Evolutionary conservation across 192 early-diverging fungal species (phyloP).

Genomic region (Coemansia sp.): DNA sequence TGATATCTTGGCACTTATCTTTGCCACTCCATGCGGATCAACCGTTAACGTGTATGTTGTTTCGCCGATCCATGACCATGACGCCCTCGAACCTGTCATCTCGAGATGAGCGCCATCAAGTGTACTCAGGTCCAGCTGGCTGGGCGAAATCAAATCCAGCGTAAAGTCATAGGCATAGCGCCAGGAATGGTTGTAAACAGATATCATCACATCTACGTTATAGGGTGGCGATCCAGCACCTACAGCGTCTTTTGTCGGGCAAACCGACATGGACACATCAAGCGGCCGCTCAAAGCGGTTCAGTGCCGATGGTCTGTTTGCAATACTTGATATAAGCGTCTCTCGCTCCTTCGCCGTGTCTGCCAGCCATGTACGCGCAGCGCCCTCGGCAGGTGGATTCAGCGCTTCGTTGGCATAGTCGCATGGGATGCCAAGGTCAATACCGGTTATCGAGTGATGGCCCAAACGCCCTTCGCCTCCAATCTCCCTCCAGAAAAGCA

Average conservation of each 20-base stretch:
- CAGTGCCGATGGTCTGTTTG: constrained; percentile 6
- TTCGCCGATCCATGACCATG: constrained; percentile 47
- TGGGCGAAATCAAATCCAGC: constrained; percentile 42
- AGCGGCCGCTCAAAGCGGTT: constrained; percentile 33
- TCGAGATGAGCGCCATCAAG: constrained; percentile 15
- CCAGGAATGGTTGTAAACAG: constrained; percentile 53
- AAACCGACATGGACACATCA: constrained; percentile 24
- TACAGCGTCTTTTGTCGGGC: neutral
- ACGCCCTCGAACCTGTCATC: constrained; percentile 30
- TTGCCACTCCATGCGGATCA: constrained; percentile 6
- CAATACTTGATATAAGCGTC: constrained; percentile 40
- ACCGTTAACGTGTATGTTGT: constrained; percentile 15
- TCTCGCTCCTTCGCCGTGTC: constrained; percentile 46
- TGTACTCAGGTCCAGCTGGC: constrained; percentile 14
- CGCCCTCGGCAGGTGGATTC: constrained; percentile 49
- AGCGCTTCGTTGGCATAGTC: constrained; percentile 62
- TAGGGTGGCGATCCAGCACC: neutral
- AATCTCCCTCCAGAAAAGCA: constrained; percentile 70
- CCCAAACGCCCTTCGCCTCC: constrained; percentile 53
- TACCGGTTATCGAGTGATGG: constrained; percentile 91
- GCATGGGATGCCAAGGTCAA: constrained; percentile 80
- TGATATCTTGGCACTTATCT: constrained; percentile 15
- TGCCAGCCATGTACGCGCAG: constrained; percentile 45
- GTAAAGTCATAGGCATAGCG: constrained; percentile 26
- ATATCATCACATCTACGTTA: constrained; percentile 22